These are phyloP conservation scores for Vigna reflexopilosa DNA, from an alignment of 306 rosid species.

Conservation along the genomic window DNA sequence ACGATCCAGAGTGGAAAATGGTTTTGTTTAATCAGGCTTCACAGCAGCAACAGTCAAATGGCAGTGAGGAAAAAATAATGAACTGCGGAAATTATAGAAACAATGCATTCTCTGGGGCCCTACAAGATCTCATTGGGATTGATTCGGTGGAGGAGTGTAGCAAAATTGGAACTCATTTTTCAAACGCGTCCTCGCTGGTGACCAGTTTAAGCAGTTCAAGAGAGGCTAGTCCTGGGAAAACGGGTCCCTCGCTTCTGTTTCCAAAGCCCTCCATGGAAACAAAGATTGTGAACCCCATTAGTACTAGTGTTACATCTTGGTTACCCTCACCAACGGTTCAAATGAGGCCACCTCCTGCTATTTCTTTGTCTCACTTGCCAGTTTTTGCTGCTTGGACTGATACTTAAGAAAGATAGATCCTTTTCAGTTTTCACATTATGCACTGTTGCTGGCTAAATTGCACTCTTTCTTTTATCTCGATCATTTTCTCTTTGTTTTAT, in stretches of 20 bases:
- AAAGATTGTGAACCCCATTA: slow-evolving; percentile 48
- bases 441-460: background rate
- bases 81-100: slow-evolving; percentile 55
- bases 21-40: slow-evolving; percentile 49
- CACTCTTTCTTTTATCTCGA: background rate
- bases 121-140: slow-evolving; percentile 68
- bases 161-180: slow-evolving; percentile 64
- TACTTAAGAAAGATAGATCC: slow-evolving; percentile 15
- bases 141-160: slow-evolving; percentile 59
- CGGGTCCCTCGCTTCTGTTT: slow-evolving; percentile 54
- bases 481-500: background rate
- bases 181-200: slow-evolving; percentile 79
- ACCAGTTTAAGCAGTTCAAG: slow-evolving; percentile 87
- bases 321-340: slow-evolving; percentile 65
- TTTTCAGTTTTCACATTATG: slow-evolving; percentile 32
- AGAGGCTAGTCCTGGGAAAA: slow-evolving; percentile 85
- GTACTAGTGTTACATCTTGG: slow-evolving; percentile 66
- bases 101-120: slow-evolving; percentile 58
- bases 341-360: slow-evolving; percentile 71
- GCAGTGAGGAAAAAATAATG: slow-evolving; percentile 50
- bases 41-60: slow-evolving; percentile 44
- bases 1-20: slow-evolving; percentile 65
- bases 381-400: slow-evolving; percentile 93
- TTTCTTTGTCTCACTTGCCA: slow-evolving; percentile 80
- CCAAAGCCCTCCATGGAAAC: slow-evolving; percentile 64